These are phyloP conservation scores for Harringtonia aguacate DNA, from an alignment of 2,329 filamentous ascomycete species.

Conservation along the genomic window DNA sequence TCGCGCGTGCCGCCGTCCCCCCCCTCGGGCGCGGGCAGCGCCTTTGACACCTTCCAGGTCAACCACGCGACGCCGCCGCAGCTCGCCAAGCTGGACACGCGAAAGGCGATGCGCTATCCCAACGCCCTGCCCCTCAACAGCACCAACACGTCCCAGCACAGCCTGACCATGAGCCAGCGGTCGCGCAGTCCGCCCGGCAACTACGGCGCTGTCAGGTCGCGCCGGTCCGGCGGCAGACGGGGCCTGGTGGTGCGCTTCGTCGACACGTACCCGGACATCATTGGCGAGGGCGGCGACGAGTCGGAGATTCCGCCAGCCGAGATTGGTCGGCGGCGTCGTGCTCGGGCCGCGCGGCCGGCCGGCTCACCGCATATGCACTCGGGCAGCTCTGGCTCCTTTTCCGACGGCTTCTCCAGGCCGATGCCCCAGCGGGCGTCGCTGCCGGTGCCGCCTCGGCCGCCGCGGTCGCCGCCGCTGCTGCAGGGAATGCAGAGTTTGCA, in stretches of 20 bases:
- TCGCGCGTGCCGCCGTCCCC: background rate
- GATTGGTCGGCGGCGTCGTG: slow-evolving; percentile 50
- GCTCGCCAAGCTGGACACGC: slow-evolving; percentile 42
- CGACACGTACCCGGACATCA: slow-evolving; percentile 63
- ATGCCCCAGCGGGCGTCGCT: too few species aligned
- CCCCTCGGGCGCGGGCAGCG: background rate
- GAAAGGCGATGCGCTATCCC: slow-evolving; percentile 42
- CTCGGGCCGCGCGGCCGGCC: slow-evolving; percentile 8
- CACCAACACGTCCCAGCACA: slow-evolving; percentile 28
- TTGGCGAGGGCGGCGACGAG: slow-evolving; percentile 88
- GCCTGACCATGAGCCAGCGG: slow-evolving; percentile 30
- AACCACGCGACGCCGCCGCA: slow-evolving; percentile 38
- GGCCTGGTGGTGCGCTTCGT: slow-evolving; percentile 66
- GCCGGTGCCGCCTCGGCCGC: too few species aligned
- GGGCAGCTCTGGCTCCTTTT: background rate
- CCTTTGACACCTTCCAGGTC: slow-evolving; percentile 48
- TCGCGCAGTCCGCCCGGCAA: slow-evolving; percentile 30
- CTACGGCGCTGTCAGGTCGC: background rate
- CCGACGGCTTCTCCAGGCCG: background rate
- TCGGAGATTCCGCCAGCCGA: slow-evolving; percentile 61
- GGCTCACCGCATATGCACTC: slow-evolving; percentile 9
- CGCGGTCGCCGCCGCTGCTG: background rate
- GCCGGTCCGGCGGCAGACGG: slow-evolving; percentile 33
- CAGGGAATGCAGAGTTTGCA: background rate
- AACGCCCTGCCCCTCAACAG: slow-evolving; percentile 36